Conservation (phyloP, 768 basidiomycete species). For the Tylopilus sp. region DNA sequence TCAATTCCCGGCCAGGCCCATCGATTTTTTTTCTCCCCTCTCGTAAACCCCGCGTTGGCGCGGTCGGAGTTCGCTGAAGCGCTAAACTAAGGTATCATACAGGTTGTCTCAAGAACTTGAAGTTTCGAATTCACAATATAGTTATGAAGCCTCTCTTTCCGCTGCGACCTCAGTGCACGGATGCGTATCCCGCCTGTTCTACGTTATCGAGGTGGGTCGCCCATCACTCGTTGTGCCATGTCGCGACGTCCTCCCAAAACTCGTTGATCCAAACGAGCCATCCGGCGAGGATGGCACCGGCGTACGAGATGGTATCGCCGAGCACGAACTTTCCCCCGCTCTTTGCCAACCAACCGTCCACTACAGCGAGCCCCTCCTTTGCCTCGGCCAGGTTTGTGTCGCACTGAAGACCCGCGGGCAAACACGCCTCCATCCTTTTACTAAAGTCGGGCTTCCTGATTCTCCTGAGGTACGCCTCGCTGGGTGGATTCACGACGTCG, state of each 20-base stretch:
- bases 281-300: constrained; percentile 34
- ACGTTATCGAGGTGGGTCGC: constrained; percentile 30
- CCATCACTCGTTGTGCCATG: constrained; percentile 42
- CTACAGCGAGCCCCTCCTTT: constrained; percentile 20
- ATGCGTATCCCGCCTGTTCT: constrained; percentile 30
- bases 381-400: constrained; percentile 27
- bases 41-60: too few relatives aligned
- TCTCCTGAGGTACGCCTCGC: constrained; percentile 32
- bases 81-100: not conserved
- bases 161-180: constrained; percentile 4
- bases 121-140: too few relatives aligned
- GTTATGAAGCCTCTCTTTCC: too few relatives aligned
- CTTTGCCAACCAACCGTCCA: constrained; percentile 32
- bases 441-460: constrained; percentile 34
- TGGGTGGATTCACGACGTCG: constrained; percentile 23
- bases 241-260: constrained; percentile 33
- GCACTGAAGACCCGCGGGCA: constrained; percentile 27
- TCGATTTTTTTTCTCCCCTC: not conserved
- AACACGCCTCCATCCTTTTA: constrained; percentile 35
- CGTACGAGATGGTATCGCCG: constrained; percentile 34
- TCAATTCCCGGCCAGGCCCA: constrained; percentile 58
- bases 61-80: constrained; percentile 4
- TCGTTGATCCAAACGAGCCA: constrained; percentile 36
- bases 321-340: constrained; percentile 32
- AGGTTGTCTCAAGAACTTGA: too few relatives aligned